Base-by-base conservation (phyloP, 331 rosid species). In the Saraca asoca region DNA sequence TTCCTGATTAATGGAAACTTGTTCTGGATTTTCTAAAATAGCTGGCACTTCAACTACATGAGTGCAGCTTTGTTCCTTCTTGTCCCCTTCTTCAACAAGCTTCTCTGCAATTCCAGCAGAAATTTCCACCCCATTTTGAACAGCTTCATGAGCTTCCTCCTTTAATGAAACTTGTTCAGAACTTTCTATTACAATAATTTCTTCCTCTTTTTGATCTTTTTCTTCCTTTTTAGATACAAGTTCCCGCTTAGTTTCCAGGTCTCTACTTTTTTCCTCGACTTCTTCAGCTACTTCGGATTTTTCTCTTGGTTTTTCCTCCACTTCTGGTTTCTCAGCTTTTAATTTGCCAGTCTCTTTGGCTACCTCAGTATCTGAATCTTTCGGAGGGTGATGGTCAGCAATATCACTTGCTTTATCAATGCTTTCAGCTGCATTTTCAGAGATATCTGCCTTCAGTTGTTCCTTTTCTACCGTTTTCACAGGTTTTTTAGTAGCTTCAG, bases 191-290 rank as follows among this genome's bases (percentile, higher is more conserved):
- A 18, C 17, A 53, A 17, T 41, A 16, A 75, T 18, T 45, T 75
- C 72, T 18, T 69, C 79, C 43, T 24, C 77, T 38, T 62, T 31
- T 20, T 68, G 62, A 74, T 59, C 39, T 66, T 66, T 44, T 16
- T 0, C 65, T 41, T 41, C 68, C 62, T 66, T 68, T 39, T 12
- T 14, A 24, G 51, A 45, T 12, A 56, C 68, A 35, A 15, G 48
- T 4, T 0, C 43, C 16, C 55, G 76, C 43, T 75, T 55, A 33
- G 55, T 44, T 50, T 63, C 74, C 49, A 45, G 52, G 35, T 63
- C 72, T n/a, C 58, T 56, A 2, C n/a, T 20, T 53, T 35, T 72
- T 58, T 48, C 44, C 70, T 74, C 68, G 43, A 64, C 61, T 68
- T 69, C 69, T 46, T 68, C 46, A 64, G 55, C 5, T n/a, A 53